phyloP scores from a whole-genome alignment of 2,329 filamentous ascomycete species.

The Nemania diffusa region DNA sequence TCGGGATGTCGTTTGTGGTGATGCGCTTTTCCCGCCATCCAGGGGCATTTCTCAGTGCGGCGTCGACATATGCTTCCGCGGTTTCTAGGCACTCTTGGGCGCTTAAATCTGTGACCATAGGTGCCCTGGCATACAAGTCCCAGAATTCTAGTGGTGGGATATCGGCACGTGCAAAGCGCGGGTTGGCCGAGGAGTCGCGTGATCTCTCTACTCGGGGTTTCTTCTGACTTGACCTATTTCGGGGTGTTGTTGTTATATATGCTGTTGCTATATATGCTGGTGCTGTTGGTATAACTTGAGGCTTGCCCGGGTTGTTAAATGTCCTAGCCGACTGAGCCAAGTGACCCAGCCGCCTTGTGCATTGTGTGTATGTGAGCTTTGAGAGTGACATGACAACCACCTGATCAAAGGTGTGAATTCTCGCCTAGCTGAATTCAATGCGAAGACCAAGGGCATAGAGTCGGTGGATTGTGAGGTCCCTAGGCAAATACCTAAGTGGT shows the following conservation, averaged over 20 bases:
- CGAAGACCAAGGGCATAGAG: not conserved
- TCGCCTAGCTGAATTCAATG: not conserved
- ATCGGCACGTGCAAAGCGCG: slow-evolving; percentile 44
- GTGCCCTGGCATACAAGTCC: slow-evolving; percentile 24
- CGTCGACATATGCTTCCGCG: slow-evolving; percentile 41
- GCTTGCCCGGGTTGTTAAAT: not conserved
- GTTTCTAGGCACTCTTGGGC: slow-evolving; percentile 41
- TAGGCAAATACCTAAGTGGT: not conserved
- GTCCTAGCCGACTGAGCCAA: slow-evolving; percentile 11
- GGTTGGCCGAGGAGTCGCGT: slow-evolving; percentile 34
- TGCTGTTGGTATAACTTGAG: slow-evolving; percentile 9
- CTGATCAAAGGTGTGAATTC: not conserved
- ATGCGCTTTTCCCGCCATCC: slow-evolving; percentile 43
- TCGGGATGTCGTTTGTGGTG: slow-evolving; percentile 26
- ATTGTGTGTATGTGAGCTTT: slow-evolving; percentile 27
- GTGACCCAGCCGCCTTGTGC: slow-evolving; percentile 24
- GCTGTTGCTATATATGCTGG: too few species aligned
- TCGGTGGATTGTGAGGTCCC: too few species aligned
- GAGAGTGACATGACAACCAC: slow-evolving; percentile 21
- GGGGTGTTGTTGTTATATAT: too few species aligned
- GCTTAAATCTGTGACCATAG: slow-evolving; percentile 37
- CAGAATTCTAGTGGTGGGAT: slow-evolving; percentile 47
- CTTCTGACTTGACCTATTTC: too few species aligned
- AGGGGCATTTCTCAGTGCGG: slow-evolving; percentile 39
- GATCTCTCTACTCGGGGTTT: not conserved